Evolutionary conservation across 805 yeast species (phyloP).

Genomic region (Phaffomyces antillensis): DNA sequence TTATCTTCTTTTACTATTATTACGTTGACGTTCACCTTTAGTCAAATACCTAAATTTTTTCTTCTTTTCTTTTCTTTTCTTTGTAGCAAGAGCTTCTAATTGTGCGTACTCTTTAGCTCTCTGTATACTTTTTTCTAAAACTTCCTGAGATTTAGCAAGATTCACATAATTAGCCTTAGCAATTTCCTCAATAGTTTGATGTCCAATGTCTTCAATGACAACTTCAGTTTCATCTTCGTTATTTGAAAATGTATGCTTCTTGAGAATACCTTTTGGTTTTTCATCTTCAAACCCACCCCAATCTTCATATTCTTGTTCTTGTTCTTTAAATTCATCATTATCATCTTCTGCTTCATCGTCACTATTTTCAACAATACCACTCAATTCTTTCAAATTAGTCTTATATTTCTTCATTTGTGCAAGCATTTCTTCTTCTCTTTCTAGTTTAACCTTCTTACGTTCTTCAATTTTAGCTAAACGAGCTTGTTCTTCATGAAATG

Average conservation of each 20-base stretch:
- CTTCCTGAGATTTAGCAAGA: conserved; percentile 56
- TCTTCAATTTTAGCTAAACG: conserved; percentile 68
- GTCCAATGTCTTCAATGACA: conserved; percentile 40
- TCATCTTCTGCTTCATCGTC: conserved; percentile 25
- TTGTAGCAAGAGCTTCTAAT: conserved; percentile 26
- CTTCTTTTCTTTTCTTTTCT: conserved; percentile 59
- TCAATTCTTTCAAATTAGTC: conserved; percentile 31
- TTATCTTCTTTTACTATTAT: conserved; percentile 39
- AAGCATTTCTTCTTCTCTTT: conserved; percentile 57
- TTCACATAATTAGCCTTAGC: conserved; percentile 70
- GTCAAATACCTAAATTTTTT: conserved; percentile 86
- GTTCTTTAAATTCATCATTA: conserved; percentile 22
- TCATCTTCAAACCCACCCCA: conserved; percentile 34
- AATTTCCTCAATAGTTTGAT: conserved; percentile 46
- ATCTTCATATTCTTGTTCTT: conserved; percentile 26
- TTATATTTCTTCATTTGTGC: conserved; percentile 55
- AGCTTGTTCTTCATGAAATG: conserved; percentile 68
- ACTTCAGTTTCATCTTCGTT: conserved; percentile 33
- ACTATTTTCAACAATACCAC: conserved; percentile 16
- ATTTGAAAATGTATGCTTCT: conserved; percentile 21
- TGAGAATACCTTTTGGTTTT: conserved; percentile 19
- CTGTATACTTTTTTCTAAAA: conserved; percentile 65
- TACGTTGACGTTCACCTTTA: conserved; percentile 60
- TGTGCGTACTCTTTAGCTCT: conserved; percentile 82
- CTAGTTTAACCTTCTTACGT: conserved; percentile 60